Evolutionary conservation across 768 basidiomycete species (phyloP).

Genomic region (Naematelia encephala): DNA sequence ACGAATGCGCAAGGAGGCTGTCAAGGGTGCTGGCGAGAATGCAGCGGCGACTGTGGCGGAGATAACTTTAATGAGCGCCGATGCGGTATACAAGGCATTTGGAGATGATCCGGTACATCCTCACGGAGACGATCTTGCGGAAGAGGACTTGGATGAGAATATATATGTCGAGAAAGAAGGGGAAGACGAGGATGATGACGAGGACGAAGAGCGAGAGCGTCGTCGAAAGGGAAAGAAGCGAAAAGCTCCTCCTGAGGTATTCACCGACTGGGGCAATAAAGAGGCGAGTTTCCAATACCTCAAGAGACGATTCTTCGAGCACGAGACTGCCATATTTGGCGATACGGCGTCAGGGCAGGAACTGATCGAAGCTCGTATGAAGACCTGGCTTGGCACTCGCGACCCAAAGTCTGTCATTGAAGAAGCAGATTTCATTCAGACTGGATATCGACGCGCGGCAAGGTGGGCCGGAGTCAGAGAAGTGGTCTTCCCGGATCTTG

Average conservation of each 20-base stretch:
- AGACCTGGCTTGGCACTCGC: slow-evolving; percentile 26
- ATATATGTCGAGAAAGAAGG: slow-evolving; percentile 1
- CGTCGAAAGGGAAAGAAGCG: slow-evolving; percentile 3
- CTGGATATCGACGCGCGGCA: slow-evolving; percentile 23
- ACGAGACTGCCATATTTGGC: slow-evolving; percentile 13
- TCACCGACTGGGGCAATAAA: slow-evolving; percentile 34
- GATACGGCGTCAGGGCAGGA: slow-evolving; percentile 9
- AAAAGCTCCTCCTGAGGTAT: slow-evolving; percentile 16
- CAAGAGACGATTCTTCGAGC: slow-evolving; percentile 18
- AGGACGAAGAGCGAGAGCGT: slow-evolving; percentile 12
- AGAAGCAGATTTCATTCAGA: slow-evolving; percentile 29
- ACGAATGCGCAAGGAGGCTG: slow-evolving; percentile 4
- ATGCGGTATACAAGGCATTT: neutral
- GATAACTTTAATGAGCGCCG: neutral
- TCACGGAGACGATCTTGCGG: neutral
- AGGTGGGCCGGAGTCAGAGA: slow-evolving; percentile 22
- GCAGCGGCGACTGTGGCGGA: neutral
- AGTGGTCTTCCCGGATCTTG: slow-evolving; percentile 35
- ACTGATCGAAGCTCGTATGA: slow-evolving; percentile 22
- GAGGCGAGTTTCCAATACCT: slow-evolving; percentile 20
- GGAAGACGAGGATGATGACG: slow-evolving; percentile 10
- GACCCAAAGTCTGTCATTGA: slow-evolving; percentile 26
- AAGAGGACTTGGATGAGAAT: slow-evolving; percentile 1
- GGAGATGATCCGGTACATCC: neutral
- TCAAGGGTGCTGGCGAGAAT: slow-evolving; percentile 1